A percentile compares a stretch with the other conserved stretches of the same genome.
Evolutionary conservation across 257 asterid genomes (phyloP).

Genomic region (Penstemon newberryi): DNA sequence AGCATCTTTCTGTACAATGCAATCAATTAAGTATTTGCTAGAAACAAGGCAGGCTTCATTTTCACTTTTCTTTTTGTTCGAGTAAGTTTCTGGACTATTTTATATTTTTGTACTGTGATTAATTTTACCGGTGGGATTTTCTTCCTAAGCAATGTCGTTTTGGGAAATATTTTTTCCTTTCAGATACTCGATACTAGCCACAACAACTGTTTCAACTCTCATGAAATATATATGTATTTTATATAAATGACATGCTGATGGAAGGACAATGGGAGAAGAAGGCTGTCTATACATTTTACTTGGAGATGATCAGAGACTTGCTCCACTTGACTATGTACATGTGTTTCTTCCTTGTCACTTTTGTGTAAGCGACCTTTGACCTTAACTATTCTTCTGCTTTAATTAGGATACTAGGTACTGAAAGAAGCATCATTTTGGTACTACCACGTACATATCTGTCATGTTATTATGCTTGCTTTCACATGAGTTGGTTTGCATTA

Average conservation of each 20-base stretch:
- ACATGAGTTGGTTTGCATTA: neutral
- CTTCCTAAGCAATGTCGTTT: neutral
- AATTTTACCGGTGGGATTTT: neutral
- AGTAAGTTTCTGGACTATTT: slow-evolving; percentile 53
- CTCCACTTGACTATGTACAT: slow-evolving; percentile 93
- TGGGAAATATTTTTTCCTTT: slow-evolving; percentile 18
- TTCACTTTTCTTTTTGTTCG: slow-evolving; percentile 82
- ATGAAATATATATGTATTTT: slow-evolving; percentile 81
- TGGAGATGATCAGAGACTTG: slow-evolving; percentile 87
- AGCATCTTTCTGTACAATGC: slow-evolving; percentile 64
- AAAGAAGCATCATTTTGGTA: neutral
- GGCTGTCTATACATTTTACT: slow-evolving; percentile 92
- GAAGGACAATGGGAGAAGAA: slow-evolving; percentile 98
- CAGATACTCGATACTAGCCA: slow-evolving; percentile 94
- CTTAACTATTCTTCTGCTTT: slow-evolving; percentile 21
- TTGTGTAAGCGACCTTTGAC: slow-evolving; percentile 62
- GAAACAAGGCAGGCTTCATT: slow-evolving; percentile 88
- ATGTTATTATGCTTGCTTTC: neutral
- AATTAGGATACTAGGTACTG: neutral
- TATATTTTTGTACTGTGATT: neutral
- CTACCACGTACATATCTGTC: neutral
- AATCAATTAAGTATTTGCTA: slow-evolving; percentile 56
- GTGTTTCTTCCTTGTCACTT: slow-evolving; percentile 94
- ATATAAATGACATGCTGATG: slow-evolving; percentile 89
- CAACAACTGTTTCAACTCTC: slow-evolving; percentile 79